These are phyloP conservation scores for Termitomyces sp. DNA, from an alignment of 768 basidiomycete genomes.

Conservation along the genomic window DNA sequence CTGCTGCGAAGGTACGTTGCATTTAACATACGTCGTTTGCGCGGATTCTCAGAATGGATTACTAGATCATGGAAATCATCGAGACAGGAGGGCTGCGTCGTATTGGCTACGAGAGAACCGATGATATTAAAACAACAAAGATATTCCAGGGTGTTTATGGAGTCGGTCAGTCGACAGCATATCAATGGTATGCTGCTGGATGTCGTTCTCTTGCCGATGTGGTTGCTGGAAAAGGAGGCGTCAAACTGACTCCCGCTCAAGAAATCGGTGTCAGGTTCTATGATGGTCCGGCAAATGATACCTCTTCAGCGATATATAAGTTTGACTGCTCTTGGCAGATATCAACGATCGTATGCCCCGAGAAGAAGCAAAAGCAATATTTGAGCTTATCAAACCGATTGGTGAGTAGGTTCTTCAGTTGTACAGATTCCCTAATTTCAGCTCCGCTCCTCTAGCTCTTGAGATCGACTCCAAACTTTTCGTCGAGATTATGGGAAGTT, in stretches of 20 bases:
- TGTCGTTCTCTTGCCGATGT: slow-evolving; percentile 79
- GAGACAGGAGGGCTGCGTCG: slow-evolving; percentile 67
- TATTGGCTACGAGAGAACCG: slow-evolving; percentile 61
- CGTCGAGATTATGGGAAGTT: slow-evolving; percentile 91
- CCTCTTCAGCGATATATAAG: neutral
- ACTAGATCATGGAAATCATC: slow-evolving; percentile 76
- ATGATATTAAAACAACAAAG: slow-evolving; percentile 48
- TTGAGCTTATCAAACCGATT: slow-evolving; percentile 61
- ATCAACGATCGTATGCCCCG: slow-evolving; percentile 85
- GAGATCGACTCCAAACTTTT: slow-evolving; percentile 64
- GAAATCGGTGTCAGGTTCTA: slow-evolving; percentile 66
- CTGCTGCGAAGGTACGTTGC: slow-evolving; percentile 57
- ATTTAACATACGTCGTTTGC: neutral
- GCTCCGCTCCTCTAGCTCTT: slow-evolving; percentile 40
- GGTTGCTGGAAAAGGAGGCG: slow-evolving; percentile 46
- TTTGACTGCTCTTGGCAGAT: slow-evolving; percentile 35
- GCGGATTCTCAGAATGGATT: neutral
- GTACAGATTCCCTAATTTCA: neutral
- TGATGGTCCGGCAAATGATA: slow-evolving; percentile 41
- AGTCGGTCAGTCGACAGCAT: slow-evolving; percentile 67
- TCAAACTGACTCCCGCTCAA: slow-evolving; percentile 55
- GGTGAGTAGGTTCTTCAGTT: slow-evolving; percentile 34
- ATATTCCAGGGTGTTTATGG: slow-evolving; percentile 82
- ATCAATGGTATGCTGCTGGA: slow-evolving; percentile 69
- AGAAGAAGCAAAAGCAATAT: slow-evolving; percentile 70